Percentiles rank a stretch among this genome's conserved stretches.
Conservation (phyloP, 352 stramenopile species). For the Globisporangium abappressorium region DNA sequence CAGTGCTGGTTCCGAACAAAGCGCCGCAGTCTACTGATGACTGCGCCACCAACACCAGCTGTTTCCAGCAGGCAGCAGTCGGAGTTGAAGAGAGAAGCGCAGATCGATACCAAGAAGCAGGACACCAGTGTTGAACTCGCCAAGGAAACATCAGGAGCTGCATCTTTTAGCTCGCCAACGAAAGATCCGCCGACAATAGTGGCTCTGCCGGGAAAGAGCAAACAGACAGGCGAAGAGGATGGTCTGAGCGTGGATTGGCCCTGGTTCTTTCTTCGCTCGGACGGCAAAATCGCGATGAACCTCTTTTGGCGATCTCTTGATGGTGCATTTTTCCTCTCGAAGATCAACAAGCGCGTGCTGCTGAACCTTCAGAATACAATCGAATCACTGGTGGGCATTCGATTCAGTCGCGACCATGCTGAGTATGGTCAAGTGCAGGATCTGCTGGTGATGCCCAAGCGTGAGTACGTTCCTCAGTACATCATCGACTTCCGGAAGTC, state of each 20-base stretch:
- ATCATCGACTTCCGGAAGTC: constrained; percentile 50
- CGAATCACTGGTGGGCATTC: constrained; percentile 37
- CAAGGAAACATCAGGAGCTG: neutral
- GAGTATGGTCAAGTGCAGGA: constrained; percentile 38
- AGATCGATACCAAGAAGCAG: neutral
- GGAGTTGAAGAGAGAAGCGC: neutral
- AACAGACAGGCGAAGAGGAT: constrained; percentile 14
- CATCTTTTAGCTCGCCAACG: neutral
- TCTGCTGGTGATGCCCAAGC: constrained; percentile 41
- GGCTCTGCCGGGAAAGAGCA: neutral
- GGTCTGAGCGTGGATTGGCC: constrained; percentile 62
- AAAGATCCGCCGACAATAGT: neutral
- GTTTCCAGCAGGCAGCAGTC: neutral
- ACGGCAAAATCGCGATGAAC: constrained; percentile 86
- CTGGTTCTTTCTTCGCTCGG: constrained; percentile 72
- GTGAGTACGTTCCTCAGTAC: constrained; percentile 39
- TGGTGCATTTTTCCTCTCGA: constrained; percentile 54
- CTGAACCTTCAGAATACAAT: constrained; percentile 27
- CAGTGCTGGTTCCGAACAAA: constrained; percentile 63
- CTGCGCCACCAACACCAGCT: neutral
- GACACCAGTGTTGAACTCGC: neutral
- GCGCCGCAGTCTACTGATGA: constrained; percentile 12
- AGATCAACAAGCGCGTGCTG: constrained; percentile 41
- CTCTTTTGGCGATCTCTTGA: constrained; percentile 75
- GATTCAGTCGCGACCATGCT: constrained; percentile 25